phyloP scores from a whole-genome alignment of 2,329 filamentous ascomycete species.

The Talaromyces marneffei region DNA sequence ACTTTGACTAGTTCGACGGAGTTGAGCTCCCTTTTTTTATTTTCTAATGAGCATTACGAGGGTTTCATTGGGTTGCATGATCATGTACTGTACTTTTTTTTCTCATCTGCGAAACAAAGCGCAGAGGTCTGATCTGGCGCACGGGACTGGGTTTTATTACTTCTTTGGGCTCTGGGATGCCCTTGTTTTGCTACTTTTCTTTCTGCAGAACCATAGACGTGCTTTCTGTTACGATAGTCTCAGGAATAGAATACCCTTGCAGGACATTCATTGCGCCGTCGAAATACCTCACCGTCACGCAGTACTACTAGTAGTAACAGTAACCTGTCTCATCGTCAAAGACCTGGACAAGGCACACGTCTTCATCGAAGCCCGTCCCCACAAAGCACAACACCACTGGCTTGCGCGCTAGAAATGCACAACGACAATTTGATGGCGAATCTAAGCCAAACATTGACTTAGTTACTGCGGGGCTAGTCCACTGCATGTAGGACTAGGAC shows the following conservation, averaged over 20 bases:
- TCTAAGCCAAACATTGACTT: not conserved
- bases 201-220: conserved; percentile 7
- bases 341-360: not conserved
- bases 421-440: not conserved
- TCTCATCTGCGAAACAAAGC: conserved; percentile 8
- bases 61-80: conserved; percentile 15
- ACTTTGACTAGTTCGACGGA: not conserved
- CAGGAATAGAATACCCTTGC: conserved; percentile 8
- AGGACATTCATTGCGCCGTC: no score
- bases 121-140: conserved; percentile 10
- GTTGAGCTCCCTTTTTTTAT: conserved; percentile 2
- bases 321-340: no score
- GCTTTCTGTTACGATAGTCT: conserved; percentile 4
- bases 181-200: not conserved
- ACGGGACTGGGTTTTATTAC: conserved; percentile 9
- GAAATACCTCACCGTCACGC: no score
- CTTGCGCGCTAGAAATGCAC: conserved; percentile 2
- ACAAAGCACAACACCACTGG: not conserved
- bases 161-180: not conserved
- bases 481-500: not conserved
- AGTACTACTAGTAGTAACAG: no score
- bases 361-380: not conserved
- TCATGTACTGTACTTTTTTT: conserved; percentile 15
- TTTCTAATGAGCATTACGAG: conserved; percentile 12
- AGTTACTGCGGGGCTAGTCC: not conserved